Evolutionary conservation across 2,329 filamentous ascomycete genomes (phyloP).

Genomic region (Chrysosporium keratinophilum): DNA sequence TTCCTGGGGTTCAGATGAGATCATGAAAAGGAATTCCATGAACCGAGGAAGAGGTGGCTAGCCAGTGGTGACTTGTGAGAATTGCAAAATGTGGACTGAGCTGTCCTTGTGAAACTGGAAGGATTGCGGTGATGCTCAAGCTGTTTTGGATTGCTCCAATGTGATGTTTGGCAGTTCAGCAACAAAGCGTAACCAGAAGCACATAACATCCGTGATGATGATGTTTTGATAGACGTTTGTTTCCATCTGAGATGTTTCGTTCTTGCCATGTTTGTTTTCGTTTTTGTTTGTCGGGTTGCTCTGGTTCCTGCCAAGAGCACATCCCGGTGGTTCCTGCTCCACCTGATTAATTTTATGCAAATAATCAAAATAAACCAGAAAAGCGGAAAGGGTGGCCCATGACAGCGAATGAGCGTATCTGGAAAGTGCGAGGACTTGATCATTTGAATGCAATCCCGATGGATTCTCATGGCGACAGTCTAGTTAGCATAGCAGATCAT

Average conservation of each 20-base stretch:
- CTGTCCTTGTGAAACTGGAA: neutral
- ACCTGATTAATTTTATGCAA: neutral
- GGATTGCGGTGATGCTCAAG: neutral
- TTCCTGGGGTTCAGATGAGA: neutral
- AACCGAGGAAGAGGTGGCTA: slow-evolving; percentile 9
- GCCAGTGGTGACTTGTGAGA: neutral
- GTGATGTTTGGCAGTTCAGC: too few species aligned
- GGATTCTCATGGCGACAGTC: too few species aligned
- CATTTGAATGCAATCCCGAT: too few species aligned
- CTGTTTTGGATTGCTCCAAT: neutral
- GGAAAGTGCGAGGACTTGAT: neutral
- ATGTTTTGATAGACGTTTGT: neutral
- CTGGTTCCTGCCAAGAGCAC: slow-evolving; percentile 5
- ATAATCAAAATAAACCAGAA: neutral
- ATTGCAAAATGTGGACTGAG: neutral
- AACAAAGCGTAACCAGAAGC: neutral
- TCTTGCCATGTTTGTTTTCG: neutral
- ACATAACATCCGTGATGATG: neutral
- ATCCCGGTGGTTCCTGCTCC: neutral
- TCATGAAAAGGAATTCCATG: neutral
- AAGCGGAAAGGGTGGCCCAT: too few species aligned
- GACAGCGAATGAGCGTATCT: neutral
- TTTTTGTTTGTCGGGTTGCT: neutral
- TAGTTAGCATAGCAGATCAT: too few species aligned
- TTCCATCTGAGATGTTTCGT: neutral